phyloP scores from a whole-genome alignment of 352 stramenopile genomes.

The Globisporangium recalcitrans region DNA sequence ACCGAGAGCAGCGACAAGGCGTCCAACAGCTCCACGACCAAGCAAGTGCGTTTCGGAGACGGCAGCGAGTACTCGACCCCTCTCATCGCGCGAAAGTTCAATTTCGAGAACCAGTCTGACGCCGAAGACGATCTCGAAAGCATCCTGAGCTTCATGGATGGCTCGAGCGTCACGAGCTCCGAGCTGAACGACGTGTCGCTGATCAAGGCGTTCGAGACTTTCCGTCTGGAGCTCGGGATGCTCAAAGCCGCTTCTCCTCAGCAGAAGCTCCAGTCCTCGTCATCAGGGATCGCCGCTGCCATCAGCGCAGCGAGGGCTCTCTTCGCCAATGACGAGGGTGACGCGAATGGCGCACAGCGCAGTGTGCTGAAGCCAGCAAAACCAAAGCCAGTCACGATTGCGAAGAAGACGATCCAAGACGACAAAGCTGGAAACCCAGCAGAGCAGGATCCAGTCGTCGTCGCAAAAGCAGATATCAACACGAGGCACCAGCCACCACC shows the following conservation, averaged over 20 bases:
- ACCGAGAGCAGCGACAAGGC: constrained; percentile 50
- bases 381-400: background rate
- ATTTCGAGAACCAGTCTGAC: constrained; percentile 49
- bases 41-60: constrained; percentile 51
- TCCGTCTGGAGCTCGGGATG: constrained; percentile 32
- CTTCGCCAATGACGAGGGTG: background rate
- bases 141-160: constrained; percentile 42
- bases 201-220: constrained; percentile 40
- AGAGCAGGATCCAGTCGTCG: background rate
- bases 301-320: constrained; percentile 16
- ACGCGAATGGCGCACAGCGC: background rate
- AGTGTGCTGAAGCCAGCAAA: background rate
- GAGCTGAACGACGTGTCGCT: constrained; percentile 60
- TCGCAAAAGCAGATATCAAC: background rate
- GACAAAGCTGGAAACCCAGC: background rate
- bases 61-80: constrained; percentile 42
- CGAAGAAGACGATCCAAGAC: background rate
- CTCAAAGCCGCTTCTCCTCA: constrained; percentile 7
- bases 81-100: constrained; percentile 51
- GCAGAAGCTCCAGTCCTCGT: background rate
- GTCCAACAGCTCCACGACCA: constrained; percentile 17
- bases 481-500: background rate
- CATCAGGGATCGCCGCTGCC: constrained; percentile 6
- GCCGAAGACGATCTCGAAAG: constrained; percentile 35
- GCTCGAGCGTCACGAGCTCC: constrained; percentile 42